Percentiles rank a stretch among this genome's conserved stretches.
These are phyloP conservation scores for Rutstroemia sp. DNA, from an alignment of 2,329 filamentous ascomycete species.

Conservation along the genomic window DNA sequence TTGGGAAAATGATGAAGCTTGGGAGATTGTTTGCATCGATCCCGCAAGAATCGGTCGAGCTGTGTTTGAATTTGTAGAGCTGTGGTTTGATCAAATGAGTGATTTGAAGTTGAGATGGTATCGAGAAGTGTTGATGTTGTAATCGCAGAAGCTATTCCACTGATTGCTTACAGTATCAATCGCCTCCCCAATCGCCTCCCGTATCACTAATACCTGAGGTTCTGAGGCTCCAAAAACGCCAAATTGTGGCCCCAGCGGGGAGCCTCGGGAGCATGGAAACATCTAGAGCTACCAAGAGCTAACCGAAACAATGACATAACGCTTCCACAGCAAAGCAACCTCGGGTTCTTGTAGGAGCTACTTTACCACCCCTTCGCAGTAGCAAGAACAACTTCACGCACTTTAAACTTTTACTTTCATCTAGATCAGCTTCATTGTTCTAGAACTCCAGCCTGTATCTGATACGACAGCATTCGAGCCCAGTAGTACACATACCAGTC, in stretches of 20 bases:
- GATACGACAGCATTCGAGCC: no score
- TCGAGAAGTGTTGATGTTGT: not conserved
- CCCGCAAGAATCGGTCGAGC: not conserved
- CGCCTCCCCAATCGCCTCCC: not conserved
- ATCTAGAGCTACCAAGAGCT: constrained; percentile 14
- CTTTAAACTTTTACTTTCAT: no score
- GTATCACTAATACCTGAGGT: constrained; percentile 1
- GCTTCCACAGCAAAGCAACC: not conserved
- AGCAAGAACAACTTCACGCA: no score
- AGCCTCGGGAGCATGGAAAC: constrained; percentile 10
- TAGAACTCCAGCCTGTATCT: no score
- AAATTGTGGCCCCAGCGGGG: no score
- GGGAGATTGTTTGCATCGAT: not conserved
- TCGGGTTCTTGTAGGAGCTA: no score
- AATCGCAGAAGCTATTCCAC: not conserved
- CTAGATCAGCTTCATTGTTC: no score
- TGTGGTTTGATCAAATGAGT: not conserved
- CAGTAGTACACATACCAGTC: no score
- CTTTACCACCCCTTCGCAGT: no score
- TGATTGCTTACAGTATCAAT: constrained; percentile 3
- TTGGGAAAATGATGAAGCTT: not conserved
- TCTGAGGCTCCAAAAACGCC: constrained; percentile 4
- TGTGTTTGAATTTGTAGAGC: not conserved
- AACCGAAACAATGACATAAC: constrained; percentile 14
- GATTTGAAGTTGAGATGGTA: not conserved